These are phyloP conservation scores for Chalciporus sp. DNA, from an alignment of 1,284 basidiomycete species.

Conservation along the genomic window DNA sequence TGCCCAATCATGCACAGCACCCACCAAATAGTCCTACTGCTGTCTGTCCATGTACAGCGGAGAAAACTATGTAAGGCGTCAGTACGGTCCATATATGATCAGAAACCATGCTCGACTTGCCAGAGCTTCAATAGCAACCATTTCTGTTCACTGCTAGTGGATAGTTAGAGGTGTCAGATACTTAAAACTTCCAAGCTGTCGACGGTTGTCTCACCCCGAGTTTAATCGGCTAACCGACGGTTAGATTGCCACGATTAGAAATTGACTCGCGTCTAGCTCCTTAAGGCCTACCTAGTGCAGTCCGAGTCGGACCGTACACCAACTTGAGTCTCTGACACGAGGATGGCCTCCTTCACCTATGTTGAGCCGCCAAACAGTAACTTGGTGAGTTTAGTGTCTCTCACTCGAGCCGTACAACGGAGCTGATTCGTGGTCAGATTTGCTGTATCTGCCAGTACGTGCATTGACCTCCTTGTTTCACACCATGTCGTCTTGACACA, in stretches of 20 bases:
- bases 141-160: too few relatives aligned
- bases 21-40: too few relatives aligned
- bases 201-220: too few relatives aligned
- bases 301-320: slow-evolving; percentile 3
- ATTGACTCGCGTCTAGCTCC: neutral
- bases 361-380: slow-evolving; percentile 59
- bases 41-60: too few relatives aligned
- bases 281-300: neutral
- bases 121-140: too few relatives aligned
- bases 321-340: slow-evolving; percentile 1
- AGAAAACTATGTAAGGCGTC: too few relatives aligned
- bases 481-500: neutral
- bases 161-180: too few relatives aligned
- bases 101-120: too few relatives aligned
- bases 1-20: too few relatives aligned
- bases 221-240: neutral
- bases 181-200: too few relatives aligned
- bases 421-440: slow-evolving; percentile 44
- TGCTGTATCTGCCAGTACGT: slow-evolving; percentile 84
- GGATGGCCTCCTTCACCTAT: slow-evolving; percentile 46
- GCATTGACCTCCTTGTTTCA: slow-evolving; percentile 1
- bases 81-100: too few relatives aligned
- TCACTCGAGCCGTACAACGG: neutral
- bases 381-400: slow-evolving; percentile 41
- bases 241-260: slow-evolving; percentile 23